Evolutionary conservation across 1,139 yeast genomes (phyloP).

Genomic region (Taiozyma onychis): DNA sequence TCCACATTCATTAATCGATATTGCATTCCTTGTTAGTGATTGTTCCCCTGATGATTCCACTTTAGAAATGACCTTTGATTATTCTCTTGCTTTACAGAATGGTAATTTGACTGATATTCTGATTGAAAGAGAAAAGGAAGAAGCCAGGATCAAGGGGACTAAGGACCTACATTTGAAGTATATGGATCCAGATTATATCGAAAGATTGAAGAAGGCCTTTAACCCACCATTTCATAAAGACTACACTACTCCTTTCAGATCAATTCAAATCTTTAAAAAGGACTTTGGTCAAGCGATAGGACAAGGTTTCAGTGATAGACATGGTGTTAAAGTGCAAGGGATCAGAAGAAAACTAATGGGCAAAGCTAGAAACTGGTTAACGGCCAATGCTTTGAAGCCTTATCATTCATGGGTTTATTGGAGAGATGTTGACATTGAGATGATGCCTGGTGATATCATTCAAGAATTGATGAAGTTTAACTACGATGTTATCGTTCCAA

Average conservation of each 20-base stretch:
- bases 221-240: constrained; percentile 58
- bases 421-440: constrained; percentile 88
- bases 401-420: constrained; percentile 93
- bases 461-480: constrained; percentile 72
- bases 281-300: constrained; percentile 84
- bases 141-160: constrained; percentile 39
- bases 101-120: constrained; percentile 54
- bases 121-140: constrained; percentile 34
- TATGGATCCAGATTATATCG: constrained; percentile 63
- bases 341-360: constrained; percentile 86
- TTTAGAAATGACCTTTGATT: constrained; percentile 58
- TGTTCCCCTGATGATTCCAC: constrained; percentile 65
- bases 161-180: constrained; percentile 59
- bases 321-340: constrained; percentile 87
- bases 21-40: constrained; percentile 82
- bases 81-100: constrained; percentile 61
- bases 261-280: constrained; percentile 69
- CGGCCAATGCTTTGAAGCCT: constrained; percentile 70
- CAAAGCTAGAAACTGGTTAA: constrained; percentile 83
- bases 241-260: constrained; percentile 66
- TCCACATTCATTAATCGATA: constrained; percentile 74
- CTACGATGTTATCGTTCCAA: constrained; percentile 82
- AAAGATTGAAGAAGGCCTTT: constrained; percentile 51
- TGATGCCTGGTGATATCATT: constrained; percentile 73
- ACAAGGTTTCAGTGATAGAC: constrained; percentile 86